Evolutionary conservation across 2,329 filamentous ascomycete genomes (phyloP).

Genomic region (Penicillium sp.): DNA sequence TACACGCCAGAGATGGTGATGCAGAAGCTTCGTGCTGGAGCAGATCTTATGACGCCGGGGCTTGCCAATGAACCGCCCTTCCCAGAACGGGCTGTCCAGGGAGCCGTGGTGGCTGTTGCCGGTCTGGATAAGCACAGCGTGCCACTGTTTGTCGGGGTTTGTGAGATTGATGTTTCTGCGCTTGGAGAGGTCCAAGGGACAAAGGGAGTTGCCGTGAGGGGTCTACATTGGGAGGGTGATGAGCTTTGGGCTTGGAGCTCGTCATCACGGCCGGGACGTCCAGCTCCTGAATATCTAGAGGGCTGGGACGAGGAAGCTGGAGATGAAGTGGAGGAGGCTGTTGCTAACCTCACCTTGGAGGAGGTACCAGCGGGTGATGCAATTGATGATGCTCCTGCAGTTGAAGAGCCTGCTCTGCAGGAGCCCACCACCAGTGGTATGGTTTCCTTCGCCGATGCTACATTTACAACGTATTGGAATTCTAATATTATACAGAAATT

Average conservation of each 20-base stretch:
- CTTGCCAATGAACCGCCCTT: slow-evolving; percentile 66
- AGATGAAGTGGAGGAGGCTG: slow-evolving; percentile 41
- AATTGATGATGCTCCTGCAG: slow-evolving; percentile 27
- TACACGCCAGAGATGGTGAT: slow-evolving; percentile 62
- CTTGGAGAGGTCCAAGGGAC: slow-evolving; percentile 58
- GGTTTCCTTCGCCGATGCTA: background rate
- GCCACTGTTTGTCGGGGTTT: slow-evolving; percentile 65
- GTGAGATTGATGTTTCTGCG: slow-evolving; percentile 61
- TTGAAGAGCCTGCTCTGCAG: slow-evolving; percentile 40
- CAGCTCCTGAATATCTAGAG: slow-evolving; percentile 55
- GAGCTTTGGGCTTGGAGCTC: slow-evolving; percentile 68
- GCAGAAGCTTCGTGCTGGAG: slow-evolving; percentile 63
- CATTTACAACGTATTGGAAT: background rate
- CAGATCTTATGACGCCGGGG: slow-evolving; percentile 70
- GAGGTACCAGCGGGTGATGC: slow-evolving; percentile 6
- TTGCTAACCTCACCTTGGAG: slow-evolving; percentile 39
- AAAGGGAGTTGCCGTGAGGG: slow-evolving; percentile 66
- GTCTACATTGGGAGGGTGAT: slow-evolving; percentile 68
- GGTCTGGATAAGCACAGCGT: slow-evolving; percentile 61
- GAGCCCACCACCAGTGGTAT: slow-evolving; percentile 60
- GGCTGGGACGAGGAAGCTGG: slow-evolving; percentile 52
- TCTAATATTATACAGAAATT: slow-evolving; percentile 55
- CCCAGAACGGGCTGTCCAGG: slow-evolving; percentile 59
- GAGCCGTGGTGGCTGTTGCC: slow-evolving; percentile 64
- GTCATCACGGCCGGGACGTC: slow-evolving; percentile 53